phyloP scores from a whole-genome alignment of 2,329 filamentous ascomycete genomes.

The Akanthomyces uredinophilus region DNA sequence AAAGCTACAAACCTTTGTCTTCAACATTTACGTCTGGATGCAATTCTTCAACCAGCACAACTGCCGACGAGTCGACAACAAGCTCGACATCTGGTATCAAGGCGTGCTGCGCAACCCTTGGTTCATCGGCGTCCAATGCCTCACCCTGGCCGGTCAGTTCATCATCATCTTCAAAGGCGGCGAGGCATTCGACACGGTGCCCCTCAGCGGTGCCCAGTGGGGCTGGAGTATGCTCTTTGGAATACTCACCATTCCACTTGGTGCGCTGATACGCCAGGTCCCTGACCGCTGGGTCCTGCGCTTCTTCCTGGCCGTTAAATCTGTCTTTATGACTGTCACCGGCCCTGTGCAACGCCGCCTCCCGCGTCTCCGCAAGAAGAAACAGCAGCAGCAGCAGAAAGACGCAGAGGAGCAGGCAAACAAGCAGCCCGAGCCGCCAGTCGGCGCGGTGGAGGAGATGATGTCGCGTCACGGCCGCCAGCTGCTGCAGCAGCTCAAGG shows the following conservation, averaged over 20 bases:
- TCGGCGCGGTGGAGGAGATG: slow-evolving; percentile 22
- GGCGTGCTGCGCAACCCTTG: slow-evolving; percentile 69
- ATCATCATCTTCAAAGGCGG: slow-evolving; percentile 68
- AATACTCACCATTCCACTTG: slow-evolving; percentile 60
- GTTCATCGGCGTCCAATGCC: slow-evolving; percentile 63
- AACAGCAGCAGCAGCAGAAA: slow-evolving; percentile 16
- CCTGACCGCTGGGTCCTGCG: slow-evolving; percentile 31
- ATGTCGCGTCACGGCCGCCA: slow-evolving; percentile 16
- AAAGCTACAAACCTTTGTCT: slow-evolving; percentile 63
- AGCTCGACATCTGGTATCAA: slow-evolving; percentile 73
- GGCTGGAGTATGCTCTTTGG: slow-evolving; percentile 65
- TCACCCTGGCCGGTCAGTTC: slow-evolving; percentile 66
- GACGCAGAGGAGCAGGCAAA: slow-evolving; percentile 17
- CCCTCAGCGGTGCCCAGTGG: slow-evolving; percentile 62
- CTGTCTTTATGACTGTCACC: slow-evolving; percentile 17
- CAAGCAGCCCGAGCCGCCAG: slow-evolving; percentile 14
- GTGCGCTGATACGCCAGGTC: slow-evolving; percentile 36
- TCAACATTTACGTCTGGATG: slow-evolving; percentile 88
- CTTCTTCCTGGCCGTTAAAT: slow-evolving; percentile 24
- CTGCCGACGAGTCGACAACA: slow-evolving; percentile 76
- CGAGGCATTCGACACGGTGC: slow-evolving; percentile 57
- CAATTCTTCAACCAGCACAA: slow-evolving; percentile 81
- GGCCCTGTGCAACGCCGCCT: slow-evolving; percentile 21
- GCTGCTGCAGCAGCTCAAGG: slow-evolving; percentile 15
- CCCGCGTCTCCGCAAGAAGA: slow-evolving; percentile 21